phyloP scores from a whole-genome alignment of 2,329 filamentous ascomycete species.

The Diaporthe aspalathi region DNA sequence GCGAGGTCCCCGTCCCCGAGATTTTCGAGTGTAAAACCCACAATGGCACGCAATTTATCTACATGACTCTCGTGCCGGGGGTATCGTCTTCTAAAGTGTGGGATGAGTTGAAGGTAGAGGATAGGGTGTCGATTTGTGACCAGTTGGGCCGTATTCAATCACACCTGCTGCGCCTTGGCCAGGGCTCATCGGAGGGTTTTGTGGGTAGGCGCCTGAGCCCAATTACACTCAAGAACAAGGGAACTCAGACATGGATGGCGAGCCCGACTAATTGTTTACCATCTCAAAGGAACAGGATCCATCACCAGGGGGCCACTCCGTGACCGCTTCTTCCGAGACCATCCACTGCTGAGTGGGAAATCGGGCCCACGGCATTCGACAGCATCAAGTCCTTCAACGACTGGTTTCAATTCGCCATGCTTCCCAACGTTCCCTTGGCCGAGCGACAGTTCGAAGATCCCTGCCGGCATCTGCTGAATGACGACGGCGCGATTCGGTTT shows the following conservation, averaged over 20 bases:
- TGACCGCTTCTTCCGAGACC: slow-evolving; percentile 2
- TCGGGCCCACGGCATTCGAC: slow-evolving; percentile 1
- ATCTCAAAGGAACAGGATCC: too few relatives aligned
- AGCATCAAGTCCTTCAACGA: slow-evolving; percentile 3
- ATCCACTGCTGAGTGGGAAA: neutral
- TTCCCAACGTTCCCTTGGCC: neutral
- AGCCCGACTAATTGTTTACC: too few relatives aligned
- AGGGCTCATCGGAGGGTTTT: too few relatives aligned
- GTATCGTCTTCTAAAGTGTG: neutral
- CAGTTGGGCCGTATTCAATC: neutral
- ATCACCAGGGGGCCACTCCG: neutral
- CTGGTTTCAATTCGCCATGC: neutral
- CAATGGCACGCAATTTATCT: neutral
- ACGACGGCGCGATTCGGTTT: neutral
- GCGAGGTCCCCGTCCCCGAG: neutral
- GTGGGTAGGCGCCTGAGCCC: too few relatives aligned
- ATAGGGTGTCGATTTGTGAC: slow-evolving; percentile 2
- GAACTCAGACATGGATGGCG: too few relatives aligned
- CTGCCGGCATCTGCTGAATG: neutral
- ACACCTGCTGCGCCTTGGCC: too few relatives aligned
- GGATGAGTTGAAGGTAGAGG: neutral
- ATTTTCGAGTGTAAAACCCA: neutral
- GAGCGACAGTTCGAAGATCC: neutral
- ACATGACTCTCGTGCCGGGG: slow-evolving; percentile 1
- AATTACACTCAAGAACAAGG: too few relatives aligned